A percentile compares a stretch with the other conserved stretches of the same genome.
phyloP scores from a whole-genome alignment of 2,329 filamentous ascomycete genomes.

The Neoarthrinium moseri region DNA sequence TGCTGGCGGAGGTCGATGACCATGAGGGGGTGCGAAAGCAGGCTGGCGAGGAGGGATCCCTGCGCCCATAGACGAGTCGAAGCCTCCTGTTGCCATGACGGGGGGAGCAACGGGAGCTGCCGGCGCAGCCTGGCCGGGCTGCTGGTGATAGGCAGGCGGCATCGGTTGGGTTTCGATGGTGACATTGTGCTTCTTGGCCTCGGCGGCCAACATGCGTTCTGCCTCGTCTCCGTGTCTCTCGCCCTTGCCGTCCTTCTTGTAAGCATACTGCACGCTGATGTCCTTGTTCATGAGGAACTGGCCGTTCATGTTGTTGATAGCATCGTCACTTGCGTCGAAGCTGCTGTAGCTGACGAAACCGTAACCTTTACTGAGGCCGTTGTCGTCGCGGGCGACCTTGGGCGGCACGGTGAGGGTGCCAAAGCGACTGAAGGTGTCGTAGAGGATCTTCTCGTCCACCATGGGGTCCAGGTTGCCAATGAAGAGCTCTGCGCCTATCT shows the following conservation, averaged over 20 bases:
- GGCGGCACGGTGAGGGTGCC: conserved; percentile 80
- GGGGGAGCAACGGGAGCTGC: conserved; percentile 21
- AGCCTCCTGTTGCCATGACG: conserved; percentile 23
- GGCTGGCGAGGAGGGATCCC: conserved; percentile 36
- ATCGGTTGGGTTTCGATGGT: conserved; percentile 76
- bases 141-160: conserved; percentile 68
- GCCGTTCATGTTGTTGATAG: conserved; percentile 88
- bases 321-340: conserved; percentile 91
- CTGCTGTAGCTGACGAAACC: conserved; percentile 91
- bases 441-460: conserved; percentile 94
- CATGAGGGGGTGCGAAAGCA: conserved; percentile 27
- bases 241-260: conserved; percentile 98
- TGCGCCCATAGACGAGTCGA: conserved; percentile 15
- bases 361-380: conserved; percentile 88
- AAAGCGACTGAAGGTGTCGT: conserved; percentile 91
- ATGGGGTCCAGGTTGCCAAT: conserved; percentile 92
- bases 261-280: conserved; percentile 94
- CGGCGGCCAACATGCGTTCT: conserved; percentile 84
- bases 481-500: conserved; percentile 96
- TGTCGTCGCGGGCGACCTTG: conserved; percentile 90
- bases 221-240: conserved; percentile 94
- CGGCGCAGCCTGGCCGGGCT: conserved; percentile 24
- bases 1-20: conserved; percentile 26
- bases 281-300: conserved; percentile 98
- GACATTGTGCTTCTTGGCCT: conserved; percentile 93